A percentile compares a stretch with the other conserved stretches of the same genome.
These are phyloP conservation scores for Fraxinus cuspidata DNA, from an alignment of 257 asterid species.

Conservation along the genomic window DNA sequence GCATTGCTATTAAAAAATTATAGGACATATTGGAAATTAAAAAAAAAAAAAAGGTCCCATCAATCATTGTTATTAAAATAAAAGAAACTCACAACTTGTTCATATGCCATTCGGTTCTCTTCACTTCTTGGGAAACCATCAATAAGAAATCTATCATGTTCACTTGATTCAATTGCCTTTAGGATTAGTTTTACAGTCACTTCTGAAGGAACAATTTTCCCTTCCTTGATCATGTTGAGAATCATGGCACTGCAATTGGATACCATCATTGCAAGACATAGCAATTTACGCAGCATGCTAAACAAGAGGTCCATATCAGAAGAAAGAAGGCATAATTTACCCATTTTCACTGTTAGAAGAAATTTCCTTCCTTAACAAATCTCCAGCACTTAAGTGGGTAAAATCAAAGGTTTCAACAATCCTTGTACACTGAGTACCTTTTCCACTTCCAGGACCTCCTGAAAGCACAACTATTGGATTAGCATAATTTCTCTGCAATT, in stretches of 20 bases:
- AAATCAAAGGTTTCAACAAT: conserved; percentile 78
- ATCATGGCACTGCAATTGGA: conserved; percentile 73
- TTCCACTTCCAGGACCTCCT: conserved; percentile 99
- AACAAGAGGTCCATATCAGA: conserved; percentile 25
- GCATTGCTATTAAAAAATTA: conserved; percentile 15
- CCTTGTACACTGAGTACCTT: conserved; percentile 91
- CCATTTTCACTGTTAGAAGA: conserved; percentile 67
- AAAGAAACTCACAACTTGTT: conserved; percentile 69
- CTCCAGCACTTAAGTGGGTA: conserved; percentile 96
- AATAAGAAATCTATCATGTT: conserved; percentile 64
- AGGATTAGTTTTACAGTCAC: conserved; percentile 77
- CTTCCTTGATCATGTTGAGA: conserved; percentile 75
- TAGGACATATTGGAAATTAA: conserved; percentile 15
- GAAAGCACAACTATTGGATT: conserved; percentile 30
- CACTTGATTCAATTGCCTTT: conserved; percentile 67
- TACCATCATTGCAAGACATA: conserved; percentile 14
- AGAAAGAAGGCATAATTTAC: conserved; percentile 36
- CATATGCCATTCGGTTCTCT: conserved; percentile 85
- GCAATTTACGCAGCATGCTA: conserved; percentile 19
- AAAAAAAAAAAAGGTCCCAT: not conserved
- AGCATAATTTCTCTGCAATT: conserved; percentile 24
- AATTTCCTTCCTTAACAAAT: conserved; percentile 80
- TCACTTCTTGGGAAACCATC: conserved; percentile 98
- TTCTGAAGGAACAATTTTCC: conserved; percentile 90
- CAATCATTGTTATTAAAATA: conserved; percentile 12